These are phyloP conservation scores for Penicillium griseofulvum DNA, from an alignment of 2,329 filamentous ascomycete species.

Conservation along the genomic window DNA sequence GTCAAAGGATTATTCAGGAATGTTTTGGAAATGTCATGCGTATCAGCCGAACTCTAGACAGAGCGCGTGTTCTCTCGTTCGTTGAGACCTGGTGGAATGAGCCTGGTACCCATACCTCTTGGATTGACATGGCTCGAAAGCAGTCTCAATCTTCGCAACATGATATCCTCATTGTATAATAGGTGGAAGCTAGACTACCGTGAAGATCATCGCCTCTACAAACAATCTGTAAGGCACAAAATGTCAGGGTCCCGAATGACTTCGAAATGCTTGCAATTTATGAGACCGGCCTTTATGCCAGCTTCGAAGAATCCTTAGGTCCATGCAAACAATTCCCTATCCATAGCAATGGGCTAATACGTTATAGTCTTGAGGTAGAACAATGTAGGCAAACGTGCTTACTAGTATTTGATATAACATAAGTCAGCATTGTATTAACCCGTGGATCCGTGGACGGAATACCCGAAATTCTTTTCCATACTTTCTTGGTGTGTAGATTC, in stretches of 20 bases:
- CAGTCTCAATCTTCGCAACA: conserved; percentile 1
- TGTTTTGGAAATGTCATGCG: conserved; percentile 9
- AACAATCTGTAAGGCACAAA: not conserved
- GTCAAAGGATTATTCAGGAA: conserved; percentile 1
- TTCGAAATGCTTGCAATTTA: not conserved
- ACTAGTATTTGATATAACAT: too few relatives aligned
- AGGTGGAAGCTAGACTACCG: not conserved
- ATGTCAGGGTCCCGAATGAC: too few relatives aligned
- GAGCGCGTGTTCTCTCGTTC: conserved; percentile 9
- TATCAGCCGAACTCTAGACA: conserved; percentile 9
- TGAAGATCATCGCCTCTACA: not conserved
- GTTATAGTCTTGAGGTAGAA: too few relatives aligned
- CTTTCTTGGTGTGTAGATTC: too few relatives aligned
- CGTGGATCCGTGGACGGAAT: too few relatives aligned
- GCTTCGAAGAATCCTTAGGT: too few relatives aligned
- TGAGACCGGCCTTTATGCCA: too few relatives aligned
- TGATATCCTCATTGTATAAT: conserved; percentile 13
- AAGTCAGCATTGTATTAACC: too few relatives aligned
- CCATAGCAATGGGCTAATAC: too few relatives aligned
- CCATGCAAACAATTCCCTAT: too few relatives aligned
- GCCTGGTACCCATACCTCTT: not conserved
- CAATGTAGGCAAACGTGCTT: too few relatives aligned
- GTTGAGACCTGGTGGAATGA: conserved; percentile 8
- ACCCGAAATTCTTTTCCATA: too few relatives aligned
- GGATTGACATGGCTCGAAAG: conserved; percentile 17